Percentiles rank a stretch among this genome's conserved stretches.
phyloP scores from a whole-genome alignment of 116 monocot species.

The Posidonia oceanica region DNA sequence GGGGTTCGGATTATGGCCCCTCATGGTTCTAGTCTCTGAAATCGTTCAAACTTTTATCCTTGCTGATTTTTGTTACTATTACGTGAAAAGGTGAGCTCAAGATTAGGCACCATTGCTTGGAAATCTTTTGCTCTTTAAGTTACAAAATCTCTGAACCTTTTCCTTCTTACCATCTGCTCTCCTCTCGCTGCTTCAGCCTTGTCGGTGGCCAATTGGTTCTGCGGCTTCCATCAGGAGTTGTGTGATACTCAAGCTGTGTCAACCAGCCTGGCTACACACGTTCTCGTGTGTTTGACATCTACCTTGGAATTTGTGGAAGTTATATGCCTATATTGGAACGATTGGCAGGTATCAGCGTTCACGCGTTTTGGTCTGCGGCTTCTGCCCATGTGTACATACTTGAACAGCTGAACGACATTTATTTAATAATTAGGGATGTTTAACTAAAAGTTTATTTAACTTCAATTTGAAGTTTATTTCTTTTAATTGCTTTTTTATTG shows the following conservation, averaged over 20 bases:
- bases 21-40: slow-evolving; percentile 78
- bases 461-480: too few species aligned
- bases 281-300: too few species aligned
- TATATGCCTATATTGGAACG: too few species aligned
- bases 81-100: slow-evolving; percentile 55
- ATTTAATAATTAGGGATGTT: too few species aligned
- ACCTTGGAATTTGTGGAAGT: too few species aligned
- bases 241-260: slow-evolving; percentile 7
- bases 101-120: not conserved
- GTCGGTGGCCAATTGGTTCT: slow-evolving; percentile 70
- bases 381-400: too few species aligned
- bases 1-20: slow-evolving; percentile 75
- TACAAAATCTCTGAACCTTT: not conserved
- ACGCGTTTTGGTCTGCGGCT: too few species aligned
- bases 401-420: too few species aligned
- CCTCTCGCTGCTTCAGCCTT: slow-evolving; percentile 20
- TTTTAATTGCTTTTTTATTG: too few species aligned
- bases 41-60: slow-evolving; percentile 87
- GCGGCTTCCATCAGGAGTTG: slow-evolving; percentile 76
- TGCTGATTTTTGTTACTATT: slow-evolving; percentile 87
- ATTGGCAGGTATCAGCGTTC: too few species aligned
- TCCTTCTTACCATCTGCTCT: not conserved
- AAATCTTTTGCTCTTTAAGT: not conserved
- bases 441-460: too few species aligned
- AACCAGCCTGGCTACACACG: too few species aligned